Base-by-base conservation (phyloP, 441 rosid species). In the Bocquillonia castaneifolia region DNA sequence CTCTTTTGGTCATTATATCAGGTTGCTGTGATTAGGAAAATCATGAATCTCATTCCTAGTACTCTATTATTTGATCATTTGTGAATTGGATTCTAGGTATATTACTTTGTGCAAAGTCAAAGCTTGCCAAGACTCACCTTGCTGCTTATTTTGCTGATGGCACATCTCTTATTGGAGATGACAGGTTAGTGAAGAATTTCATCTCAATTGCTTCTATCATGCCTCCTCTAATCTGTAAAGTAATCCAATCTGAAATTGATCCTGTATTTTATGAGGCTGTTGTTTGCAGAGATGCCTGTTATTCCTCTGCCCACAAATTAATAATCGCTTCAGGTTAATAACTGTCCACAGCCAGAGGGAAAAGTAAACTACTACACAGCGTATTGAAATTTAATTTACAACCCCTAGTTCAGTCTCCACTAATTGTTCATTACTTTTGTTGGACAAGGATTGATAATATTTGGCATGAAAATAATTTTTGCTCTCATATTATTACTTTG, bases 31-130 rank as follows among this genome's bases (percentile, higher is more conserved):
- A 53, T 44, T 42, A 12, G 32, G 20, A 31, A 23, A 59, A 59
- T 22, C 6, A 54, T 61, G 59, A 8, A 37, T 62, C 9, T 44
- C 28, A 32, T 22, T 39, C n/a, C 31, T 3, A 63, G 32, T 68
- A 59, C 58, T 50, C 37, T 28, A 42, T 59, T 63, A n/a, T 22
- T 56, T 77, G 37, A 65, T 62, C 37, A 22, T 22, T 40, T 53
- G 18, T 31, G 45, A 3, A 37, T 61, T 71, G 76, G 74, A 62
- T 79, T 69, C 55, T 75, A 93, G 98, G 97, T 60, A 81, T 91
- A 77, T 80, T 91, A 77, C 95, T 93, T 63, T 93, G 98, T 76
- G 96, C 95, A 48, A 93, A 93, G 84, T 84, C 95, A 60, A 91
- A 84, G 86, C 79, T 76, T 57, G 89, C 97, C 67, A 91, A 93